Evolutionary conservation across 2,329 filamentous ascomycete genomes (phyloP).

Genomic region (Monosporascus sp.): DNA sequence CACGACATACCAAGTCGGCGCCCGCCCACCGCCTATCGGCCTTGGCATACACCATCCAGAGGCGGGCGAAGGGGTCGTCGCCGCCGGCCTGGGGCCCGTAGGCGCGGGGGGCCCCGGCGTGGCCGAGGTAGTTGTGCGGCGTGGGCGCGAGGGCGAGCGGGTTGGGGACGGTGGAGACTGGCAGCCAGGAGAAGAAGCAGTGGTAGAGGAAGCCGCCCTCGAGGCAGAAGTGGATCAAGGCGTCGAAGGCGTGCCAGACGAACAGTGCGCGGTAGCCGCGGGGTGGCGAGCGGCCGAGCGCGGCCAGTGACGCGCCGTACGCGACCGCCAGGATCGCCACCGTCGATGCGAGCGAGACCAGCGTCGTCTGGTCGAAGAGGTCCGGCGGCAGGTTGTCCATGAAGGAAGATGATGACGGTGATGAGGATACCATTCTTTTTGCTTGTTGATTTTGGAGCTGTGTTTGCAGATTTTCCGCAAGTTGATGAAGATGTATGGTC

Average conservation of each 20-base stretch:
- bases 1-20: constrained; percentile 47
- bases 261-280: constrained; percentile 69
- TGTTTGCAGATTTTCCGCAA: neutral
- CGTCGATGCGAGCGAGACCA: constrained; percentile 52
- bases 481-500: neutral
- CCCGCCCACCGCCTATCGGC: constrained; percentile 61
- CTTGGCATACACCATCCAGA: constrained; percentile 66
- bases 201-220: constrained; percentile 91
- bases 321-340: constrained; percentile 47
- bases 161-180: constrained; percentile 29
- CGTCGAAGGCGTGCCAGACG: constrained; percentile 92
- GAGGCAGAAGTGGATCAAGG: constrained; percentile 83
- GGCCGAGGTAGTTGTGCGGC: constrained; percentile 48
- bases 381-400: constrained; percentile 41
- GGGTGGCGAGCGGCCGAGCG: constrained; percentile 44
- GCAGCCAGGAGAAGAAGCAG: constrained; percentile 69
- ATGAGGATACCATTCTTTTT: neutral
- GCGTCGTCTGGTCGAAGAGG: constrained; percentile 55
- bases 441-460: neutral
- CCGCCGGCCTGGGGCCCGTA: constrained; percentile 55
- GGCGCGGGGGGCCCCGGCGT: constrained; percentile 33
- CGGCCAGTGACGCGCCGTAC: constrained; percentile 41
- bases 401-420: constrained; percentile 8
- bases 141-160: constrained; percentile 39
- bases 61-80: constrained; percentile 48